phyloP scores from a whole-genome alignment of 2,329 filamentous ascomycete genomes.

The Colletotrichum sp. region DNA sequence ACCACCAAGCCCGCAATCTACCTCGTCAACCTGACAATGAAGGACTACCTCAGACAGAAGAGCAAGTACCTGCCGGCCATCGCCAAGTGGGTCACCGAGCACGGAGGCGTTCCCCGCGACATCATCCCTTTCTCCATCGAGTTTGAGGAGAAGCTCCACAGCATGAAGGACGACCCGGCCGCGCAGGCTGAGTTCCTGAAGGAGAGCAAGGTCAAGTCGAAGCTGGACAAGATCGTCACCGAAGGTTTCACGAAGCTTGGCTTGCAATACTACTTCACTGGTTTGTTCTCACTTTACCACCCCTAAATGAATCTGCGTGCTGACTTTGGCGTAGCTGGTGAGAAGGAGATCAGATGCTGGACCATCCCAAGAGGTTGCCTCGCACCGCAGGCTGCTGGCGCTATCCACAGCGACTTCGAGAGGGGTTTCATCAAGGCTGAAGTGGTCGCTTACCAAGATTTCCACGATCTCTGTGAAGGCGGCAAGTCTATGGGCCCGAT shows the following conservation, averaged over 20 bases:
- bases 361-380: constrained; percentile 41
- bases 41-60: constrained; percentile 51
- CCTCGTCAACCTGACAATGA: constrained; percentile 51
- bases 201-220: constrained; percentile 46
- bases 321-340: constrained; percentile 34
- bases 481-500: constrained; percentile 49
- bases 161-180: constrained; percentile 39
- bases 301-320: neutral
- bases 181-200: constrained; percentile 39
- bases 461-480: constrained; percentile 47
- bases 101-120: constrained; percentile 43
- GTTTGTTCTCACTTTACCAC: constrained; percentile 20
- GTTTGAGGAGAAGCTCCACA: constrained; percentile 49
- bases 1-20: constrained; percentile 51
- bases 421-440: constrained; percentile 51
- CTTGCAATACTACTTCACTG: constrained; percentile 50
- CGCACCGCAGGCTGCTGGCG: constrained; percentile 46
- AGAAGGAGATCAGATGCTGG: constrained; percentile 52
- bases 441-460: constrained; percentile 50
- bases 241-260: constrained; percentile 50
- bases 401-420: constrained; percentile 48
- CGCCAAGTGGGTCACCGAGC: constrained; percentile 50
- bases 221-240: constrained; percentile 46
- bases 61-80: constrained; percentile 49
- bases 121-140: constrained; percentile 50